phyloP scores from a whole-genome alignment of 306 rosid genomes.

The Cucurbita argyrosperma region DNA sequence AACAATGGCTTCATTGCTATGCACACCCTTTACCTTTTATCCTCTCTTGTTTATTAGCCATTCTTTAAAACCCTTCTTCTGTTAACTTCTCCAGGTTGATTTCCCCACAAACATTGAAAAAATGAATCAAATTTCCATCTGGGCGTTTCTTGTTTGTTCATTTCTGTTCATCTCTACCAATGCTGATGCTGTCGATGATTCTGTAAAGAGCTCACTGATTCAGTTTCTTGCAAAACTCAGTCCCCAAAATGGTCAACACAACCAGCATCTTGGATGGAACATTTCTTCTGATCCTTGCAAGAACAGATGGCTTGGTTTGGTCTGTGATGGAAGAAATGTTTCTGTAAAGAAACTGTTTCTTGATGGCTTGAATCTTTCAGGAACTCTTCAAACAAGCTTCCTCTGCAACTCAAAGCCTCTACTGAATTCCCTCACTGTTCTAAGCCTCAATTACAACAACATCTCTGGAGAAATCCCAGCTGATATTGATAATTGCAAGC shows the following conservation, averaged over 20 bases:
- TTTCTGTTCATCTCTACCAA: slow-evolving; percentile 17
- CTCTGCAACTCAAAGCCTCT: slow-evolving; percentile 36
- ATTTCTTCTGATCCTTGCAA: slow-evolving; percentile 52
- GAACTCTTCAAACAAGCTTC: slow-evolving; percentile 31
- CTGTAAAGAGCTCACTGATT: slow-evolving; percentile 31
- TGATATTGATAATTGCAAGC: slow-evolving; percentile 34
- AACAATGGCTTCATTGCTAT: slow-evolving; percentile 4
- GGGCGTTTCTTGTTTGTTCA: slow-evolving; percentile 20
- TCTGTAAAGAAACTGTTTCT: slow-evolving; percentile 25
- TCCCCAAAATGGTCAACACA: slow-evolving; percentile 7
- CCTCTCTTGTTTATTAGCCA: slow-evolving; percentile 13
- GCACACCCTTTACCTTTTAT: slow-evolving; percentile 2
- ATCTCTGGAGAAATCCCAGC: slow-evolving; percentile 32
- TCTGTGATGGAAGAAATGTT: slow-evolving; percentile 22
- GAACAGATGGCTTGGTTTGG: slow-evolving; percentile 39
- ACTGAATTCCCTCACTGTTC: slow-evolving; percentile 35
- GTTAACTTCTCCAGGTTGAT: background rate
- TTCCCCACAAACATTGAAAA: background rate
- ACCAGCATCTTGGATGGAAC: slow-evolving; percentile 28
- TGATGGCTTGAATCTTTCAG: slow-evolving; percentile 20
- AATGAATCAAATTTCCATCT: slow-evolving; percentile 29
- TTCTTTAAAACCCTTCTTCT: background rate
- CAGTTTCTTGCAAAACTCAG: slow-evolving; percentile 37
- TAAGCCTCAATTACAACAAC: slow-evolving; percentile 32
- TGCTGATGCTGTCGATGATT: slow-evolving; percentile 32